Evolutionary conservation across 2,329 filamentous ascomycete species (phyloP), one percentile per base, ranked within the genome.

Genomic region (Cordyceps militaris): DNA sequence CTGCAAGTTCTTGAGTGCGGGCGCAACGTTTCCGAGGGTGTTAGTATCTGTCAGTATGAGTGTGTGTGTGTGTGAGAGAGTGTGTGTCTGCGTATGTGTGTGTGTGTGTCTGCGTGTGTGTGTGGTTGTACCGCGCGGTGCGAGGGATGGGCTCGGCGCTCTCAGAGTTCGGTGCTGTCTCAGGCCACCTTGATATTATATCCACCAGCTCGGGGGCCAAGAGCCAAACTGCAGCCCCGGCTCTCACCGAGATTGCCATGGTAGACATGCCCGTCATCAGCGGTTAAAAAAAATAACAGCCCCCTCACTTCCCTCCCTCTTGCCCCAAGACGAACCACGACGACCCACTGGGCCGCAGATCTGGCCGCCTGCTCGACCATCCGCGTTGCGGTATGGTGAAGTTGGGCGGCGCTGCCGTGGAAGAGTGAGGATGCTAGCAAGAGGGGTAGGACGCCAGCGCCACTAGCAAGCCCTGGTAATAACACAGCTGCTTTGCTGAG

Each of bases 291-390:
- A 49, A 36, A 51, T 40, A 51, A 38, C 34, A 32, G 23, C 40
- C 50, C 56, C 56, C 57, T 54, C 57, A 42, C 38, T 32, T 40
- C 23, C 8, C 50, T 42, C 28, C 40, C 28, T 40, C 13, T 14
- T 32, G 26, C 28, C 52, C 53, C 65, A 67, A 69, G 66, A 73
- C 68, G 69, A 73, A 72, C 68, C 66, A 73, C 66, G 61, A 66
- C 53, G 69, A 66, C 69, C 73, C 70, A 73, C 72, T 68, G 60
- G 72, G 71, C 70, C 71, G 73, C 72, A 72, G 66, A 69, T 70
- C 68, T 64, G 69, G 68, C 62, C 68, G 65, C 70, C 68, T 56
- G 34, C 38, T 53, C 49, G 24, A 23, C 46, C 54, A 43, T 50
- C 46, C 46, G 28, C 28, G 55, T 44, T 32, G 53, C 43, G n/a